Conservation (phyloP, 2,329 filamentous ascomycete species). For the Fusarium sarcochroum region DNA sequence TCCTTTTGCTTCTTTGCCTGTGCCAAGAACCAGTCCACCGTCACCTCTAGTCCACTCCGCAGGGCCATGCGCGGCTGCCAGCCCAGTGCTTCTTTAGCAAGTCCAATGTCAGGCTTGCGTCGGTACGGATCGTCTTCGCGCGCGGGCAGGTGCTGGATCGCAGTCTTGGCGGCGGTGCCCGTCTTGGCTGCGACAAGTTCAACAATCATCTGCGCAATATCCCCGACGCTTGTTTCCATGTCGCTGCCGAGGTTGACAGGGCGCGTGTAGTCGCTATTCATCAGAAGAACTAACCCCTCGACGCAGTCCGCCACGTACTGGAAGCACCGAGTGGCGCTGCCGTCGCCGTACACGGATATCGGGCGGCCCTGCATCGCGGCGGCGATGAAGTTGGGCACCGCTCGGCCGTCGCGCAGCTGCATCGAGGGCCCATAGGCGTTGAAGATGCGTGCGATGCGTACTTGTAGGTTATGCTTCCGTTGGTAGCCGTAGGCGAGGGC, state of each 20-base stretch:
- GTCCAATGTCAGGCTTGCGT: constrained; percentile 14
- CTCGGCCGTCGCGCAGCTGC: constrained; percentile 13
- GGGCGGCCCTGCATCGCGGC: constrained; percentile 11
- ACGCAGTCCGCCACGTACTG: constrained; percentile 24
- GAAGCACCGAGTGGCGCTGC: constrained; percentile 22
- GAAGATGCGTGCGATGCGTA: constrained; percentile 33
- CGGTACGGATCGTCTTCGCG: constrained; percentile 20
- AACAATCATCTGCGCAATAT: constrained; percentile 9
- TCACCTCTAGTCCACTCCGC: not conserved
- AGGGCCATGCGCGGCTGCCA: constrained; percentile 2
- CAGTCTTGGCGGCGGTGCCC: not conserved
- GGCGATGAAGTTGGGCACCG: constrained; percentile 29
- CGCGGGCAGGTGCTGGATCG: not conserved
- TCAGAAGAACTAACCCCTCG: constrained; percentile 2
- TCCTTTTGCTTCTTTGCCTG: not conserved
- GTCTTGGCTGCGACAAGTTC: constrained; percentile 11
- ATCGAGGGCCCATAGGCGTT: constrained; percentile 27
- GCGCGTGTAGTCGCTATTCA: constrained; percentile 22
- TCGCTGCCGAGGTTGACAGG: constrained; percentile 28
- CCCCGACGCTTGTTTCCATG: constrained; percentile 2
- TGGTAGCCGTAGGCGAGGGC: constrained; percentile 51
- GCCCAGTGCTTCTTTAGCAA: constrained; percentile 8
- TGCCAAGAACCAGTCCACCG: not conserved
- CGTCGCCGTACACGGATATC: constrained; percentile 23
- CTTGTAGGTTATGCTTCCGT: constrained; percentile 18